Percentiles rank a stretch among this genome's conserved stretches.
Conservation (phyloP, 495 filamentous ascomycete genomes). For the Amphirosellinia nigrospora region DNA sequence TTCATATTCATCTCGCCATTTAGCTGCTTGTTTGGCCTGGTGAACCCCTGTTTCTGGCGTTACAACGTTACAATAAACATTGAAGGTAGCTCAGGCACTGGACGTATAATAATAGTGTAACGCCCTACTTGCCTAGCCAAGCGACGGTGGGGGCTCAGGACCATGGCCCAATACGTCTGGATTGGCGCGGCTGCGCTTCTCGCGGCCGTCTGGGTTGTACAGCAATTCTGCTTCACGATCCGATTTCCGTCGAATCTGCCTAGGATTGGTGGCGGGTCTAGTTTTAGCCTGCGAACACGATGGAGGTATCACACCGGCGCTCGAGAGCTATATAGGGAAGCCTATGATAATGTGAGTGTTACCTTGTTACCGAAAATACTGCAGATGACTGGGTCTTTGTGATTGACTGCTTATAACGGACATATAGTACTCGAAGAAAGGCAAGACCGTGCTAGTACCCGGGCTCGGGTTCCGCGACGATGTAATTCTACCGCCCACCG, state of each 20-base stretch:
- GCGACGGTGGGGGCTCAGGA: background rate
- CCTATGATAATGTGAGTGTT: slow-evolving; percentile 38
- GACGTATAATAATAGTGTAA: background rate
- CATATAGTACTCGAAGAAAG: slow-evolving; percentile 41
- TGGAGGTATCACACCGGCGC: slow-evolving; percentile 34
- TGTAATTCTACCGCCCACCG: slow-evolving; percentile 37
- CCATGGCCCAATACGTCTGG: background rate
- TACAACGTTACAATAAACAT: background rate
- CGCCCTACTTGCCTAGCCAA: no score
- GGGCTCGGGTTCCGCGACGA: slow-evolving; percentile 41
- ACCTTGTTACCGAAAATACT: background rate
- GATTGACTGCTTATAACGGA: background rate
- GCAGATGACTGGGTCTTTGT: background rate
- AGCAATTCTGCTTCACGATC: slow-evolving; percentile 30
- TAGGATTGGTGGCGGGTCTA: slow-evolving; percentile 28
- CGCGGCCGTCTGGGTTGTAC: slow-evolving; percentile 6
- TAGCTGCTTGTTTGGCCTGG: background rate
- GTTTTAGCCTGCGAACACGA: slow-evolving; percentile 34
- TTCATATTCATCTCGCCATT: background rate
- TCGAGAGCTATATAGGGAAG: slow-evolving; percentile 30
- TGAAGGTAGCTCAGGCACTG: background rate
- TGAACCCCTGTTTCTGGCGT: background rate
- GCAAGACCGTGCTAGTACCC: slow-evolving; percentile 44
- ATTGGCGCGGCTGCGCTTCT: slow-evolving; percentile 12
- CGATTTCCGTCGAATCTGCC: slow-evolving; percentile 34